Evolutionary conservation across 768 basidiomycete species (phyloP).

Genomic region (Mycena belliarum): DNA sequence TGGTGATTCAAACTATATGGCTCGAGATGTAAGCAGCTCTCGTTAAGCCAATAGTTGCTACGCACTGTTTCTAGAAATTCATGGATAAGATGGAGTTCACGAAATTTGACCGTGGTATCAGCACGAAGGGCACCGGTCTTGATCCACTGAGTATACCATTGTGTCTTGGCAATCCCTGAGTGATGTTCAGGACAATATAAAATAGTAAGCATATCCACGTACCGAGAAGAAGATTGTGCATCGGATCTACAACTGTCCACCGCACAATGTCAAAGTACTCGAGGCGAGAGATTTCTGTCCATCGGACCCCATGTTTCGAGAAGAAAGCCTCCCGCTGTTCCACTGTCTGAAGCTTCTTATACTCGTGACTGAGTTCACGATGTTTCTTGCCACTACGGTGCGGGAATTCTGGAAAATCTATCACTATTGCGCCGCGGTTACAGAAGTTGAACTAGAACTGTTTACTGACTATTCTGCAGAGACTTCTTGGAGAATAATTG

Average conservation of each 20-base stretch:
- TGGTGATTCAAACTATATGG: background rate
- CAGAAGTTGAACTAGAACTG: too few relatives aligned
- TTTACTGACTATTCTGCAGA: background rate
- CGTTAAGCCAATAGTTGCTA: too few relatives aligned
- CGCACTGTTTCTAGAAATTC: background rate
- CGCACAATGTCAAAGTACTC: background rate
- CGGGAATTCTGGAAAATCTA: background rate
- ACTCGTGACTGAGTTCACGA: background rate
- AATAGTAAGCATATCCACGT: background rate
- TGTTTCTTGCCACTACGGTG: background rate
- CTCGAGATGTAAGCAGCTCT: background rate
- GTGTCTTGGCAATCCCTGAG: slow-evolving; percentile 4
- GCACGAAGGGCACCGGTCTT: background rate
- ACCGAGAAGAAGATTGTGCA: background rate
- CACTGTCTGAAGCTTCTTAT: background rate
- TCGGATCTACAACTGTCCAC: background rate
- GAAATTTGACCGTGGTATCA: background rate
- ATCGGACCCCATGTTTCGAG: background rate
- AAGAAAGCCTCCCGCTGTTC: background rate
- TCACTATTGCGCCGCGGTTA: too few relatives aligned
- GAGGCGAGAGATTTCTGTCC: background rate
- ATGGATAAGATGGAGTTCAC: background rate
- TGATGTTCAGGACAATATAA: too few relatives aligned
- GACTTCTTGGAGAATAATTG: background rate
- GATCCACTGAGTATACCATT: slow-evolving; percentile 3